phyloP scores from a whole-genome alignment of 163 green algal species.

The Volvox carteri region DNA sequence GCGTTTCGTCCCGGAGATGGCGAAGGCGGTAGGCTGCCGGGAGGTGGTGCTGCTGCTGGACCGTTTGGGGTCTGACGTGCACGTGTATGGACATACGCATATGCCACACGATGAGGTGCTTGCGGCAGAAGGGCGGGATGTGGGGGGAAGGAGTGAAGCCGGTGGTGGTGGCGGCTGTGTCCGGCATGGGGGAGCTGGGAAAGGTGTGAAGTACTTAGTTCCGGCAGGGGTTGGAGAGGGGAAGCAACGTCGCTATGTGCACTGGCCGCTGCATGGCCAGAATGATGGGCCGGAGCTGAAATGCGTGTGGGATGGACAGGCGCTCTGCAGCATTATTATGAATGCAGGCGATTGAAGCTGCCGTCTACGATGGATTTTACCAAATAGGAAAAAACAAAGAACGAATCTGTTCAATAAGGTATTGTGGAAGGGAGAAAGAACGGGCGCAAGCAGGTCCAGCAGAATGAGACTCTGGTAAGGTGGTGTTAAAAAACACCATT shows the following conservation, averaged over 20 bases:
- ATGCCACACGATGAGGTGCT: conserved; percentile 49
- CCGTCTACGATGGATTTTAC: background rate
- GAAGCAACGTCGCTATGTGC: conserved; percentile 68
- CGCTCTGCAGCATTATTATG: background rate
- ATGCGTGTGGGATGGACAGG: conserved; percentile 34
- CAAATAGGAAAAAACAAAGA: background rate
- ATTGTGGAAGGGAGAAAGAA: background rate
- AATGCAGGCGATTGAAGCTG: background rate
- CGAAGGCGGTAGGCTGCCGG: conserved; percentile 67
- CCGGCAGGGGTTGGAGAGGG: no score
- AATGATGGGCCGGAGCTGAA: background rate
- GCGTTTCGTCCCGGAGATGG: conserved; percentile 54
- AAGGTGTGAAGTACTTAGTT: no score
- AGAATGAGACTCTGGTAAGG: background rate
- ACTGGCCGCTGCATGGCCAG: conserved; percentile 64
- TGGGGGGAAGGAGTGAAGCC: background rate
- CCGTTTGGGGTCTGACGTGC: conserved; percentile 39
- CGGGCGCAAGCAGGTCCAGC: no score
- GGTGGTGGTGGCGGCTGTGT: background rate
- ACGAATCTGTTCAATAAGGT: background rate
- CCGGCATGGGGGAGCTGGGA: no score
- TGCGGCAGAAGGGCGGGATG: background rate
- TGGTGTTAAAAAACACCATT: conserved; percentile 40
- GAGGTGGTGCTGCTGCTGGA: conserved; percentile 60
- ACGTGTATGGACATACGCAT: conserved; percentile 71